Evolutionary conservation across 2,329 filamentous ascomycete species (phyloP).

Genomic region (Colletotrichum magnum): DNA sequence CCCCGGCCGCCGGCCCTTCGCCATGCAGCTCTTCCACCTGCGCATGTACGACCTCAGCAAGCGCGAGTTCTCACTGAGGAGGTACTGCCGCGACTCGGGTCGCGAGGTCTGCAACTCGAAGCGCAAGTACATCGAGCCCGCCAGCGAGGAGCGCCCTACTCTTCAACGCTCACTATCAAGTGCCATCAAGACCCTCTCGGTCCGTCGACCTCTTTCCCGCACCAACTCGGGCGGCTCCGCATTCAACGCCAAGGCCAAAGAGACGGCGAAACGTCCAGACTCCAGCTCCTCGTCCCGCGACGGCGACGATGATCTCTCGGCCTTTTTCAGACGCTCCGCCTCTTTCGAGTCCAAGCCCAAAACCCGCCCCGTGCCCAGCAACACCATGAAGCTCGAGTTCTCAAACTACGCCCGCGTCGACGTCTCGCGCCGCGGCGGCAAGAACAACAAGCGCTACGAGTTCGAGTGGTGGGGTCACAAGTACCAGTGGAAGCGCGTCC

Average conservation of each 20-base stretch:
- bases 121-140: constrained; percentile 74
- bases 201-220: constrained; percentile 53
- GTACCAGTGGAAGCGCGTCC: constrained; percentile 86
- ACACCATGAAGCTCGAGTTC: constrained; percentile 91
- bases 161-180: constrained; percentile 64
- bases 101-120: constrained; percentile 91
- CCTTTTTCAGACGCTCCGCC: constrained; percentile 46
- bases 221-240: constrained; percentile 52
- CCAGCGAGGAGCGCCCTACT: constrained; percentile 57
- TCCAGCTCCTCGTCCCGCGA: constrained; percentile 54
- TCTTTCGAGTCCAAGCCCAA: constrained; percentile 53
- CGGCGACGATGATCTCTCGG: constrained; percentile 50
- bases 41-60: constrained; percentile 92
- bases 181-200: constrained; percentile 62
- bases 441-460: constrained; percentile 82
- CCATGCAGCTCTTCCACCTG: constrained; percentile 87
- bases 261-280: constrained; percentile 47
- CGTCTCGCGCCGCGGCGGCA: constrained; percentile 77
- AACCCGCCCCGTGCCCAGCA: constrained; percentile 69
- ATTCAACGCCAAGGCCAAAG: constrained; percentile 45
- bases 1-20: constrained; percentile 75
- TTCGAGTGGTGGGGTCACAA: constrained; percentile 94
- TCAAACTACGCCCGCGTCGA: constrained; percentile 97
- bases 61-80: constrained; percentile 89
- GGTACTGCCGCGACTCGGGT: constrained; percentile 93